A percentile compares a stretch with the other conserved stretches of the same genome.
Conservation (phyloP, 163 green algal species). For the Prototheca wickerhamii region DNA sequence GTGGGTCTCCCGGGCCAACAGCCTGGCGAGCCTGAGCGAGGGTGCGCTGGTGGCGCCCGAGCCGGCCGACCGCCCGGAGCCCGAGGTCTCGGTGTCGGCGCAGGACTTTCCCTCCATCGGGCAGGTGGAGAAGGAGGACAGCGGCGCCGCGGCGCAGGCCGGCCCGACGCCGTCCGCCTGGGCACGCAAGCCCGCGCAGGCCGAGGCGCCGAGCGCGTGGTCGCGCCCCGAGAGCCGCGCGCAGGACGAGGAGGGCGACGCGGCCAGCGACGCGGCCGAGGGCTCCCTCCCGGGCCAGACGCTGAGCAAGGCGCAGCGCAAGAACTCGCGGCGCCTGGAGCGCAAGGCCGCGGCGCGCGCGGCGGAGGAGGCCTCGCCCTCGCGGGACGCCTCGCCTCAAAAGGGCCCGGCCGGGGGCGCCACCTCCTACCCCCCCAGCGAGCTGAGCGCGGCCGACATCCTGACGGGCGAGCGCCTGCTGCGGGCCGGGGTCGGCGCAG, state of each 20-base stretch:
- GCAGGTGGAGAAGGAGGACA: background rate
- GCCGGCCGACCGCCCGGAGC: no score
- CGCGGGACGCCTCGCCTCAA: background rate
- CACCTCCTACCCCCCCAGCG: no score
- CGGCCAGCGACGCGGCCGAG: background rate
- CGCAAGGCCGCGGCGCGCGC: constrained; percentile 12
- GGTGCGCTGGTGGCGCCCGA: no score
- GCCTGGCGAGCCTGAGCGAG: constrained; percentile 32
- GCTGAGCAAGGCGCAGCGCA: constrained; percentile 54
- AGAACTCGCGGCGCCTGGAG: constrained; percentile 62
- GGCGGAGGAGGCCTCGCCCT: background rate
- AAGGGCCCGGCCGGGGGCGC: background rate
- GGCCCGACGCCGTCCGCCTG: background rate
- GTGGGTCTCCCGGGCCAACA: background rate
- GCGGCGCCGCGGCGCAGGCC: no score
- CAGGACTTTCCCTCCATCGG: no score
- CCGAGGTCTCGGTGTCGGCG: no score
- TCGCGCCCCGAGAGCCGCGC: no score
- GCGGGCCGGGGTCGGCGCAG: background rate
- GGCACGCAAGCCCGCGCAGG: background rate
- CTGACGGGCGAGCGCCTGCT: background rate
- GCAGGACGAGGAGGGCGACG: constrained; percentile 10
- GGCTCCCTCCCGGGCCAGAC: background rate
- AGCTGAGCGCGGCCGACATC: no score
- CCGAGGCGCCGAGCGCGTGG: background rate